phyloP scores from a whole-genome alignment of 148 eudicot genomes.

The Cornus suecica region DNA sequence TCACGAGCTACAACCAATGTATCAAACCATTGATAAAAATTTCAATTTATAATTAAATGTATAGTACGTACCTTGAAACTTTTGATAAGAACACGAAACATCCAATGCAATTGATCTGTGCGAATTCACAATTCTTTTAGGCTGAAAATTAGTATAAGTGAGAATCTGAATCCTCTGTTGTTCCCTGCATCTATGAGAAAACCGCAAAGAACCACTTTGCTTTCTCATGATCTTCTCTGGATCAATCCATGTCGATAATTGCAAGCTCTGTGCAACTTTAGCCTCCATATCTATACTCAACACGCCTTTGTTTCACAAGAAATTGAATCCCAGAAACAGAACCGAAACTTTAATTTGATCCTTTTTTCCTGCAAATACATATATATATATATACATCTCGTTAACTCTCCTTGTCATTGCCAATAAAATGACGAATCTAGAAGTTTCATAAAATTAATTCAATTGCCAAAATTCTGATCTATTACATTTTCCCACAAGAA shows the following conservation, averaged over 20 bases:
- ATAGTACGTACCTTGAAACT: constrained; percentile 43
- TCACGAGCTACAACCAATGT: not conserved
- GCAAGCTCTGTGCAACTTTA: constrained; percentile 41
- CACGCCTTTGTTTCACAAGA: not conserved
- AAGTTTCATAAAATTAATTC: not conserved
- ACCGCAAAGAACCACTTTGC: constrained; percentile 32
- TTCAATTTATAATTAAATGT: not conserved
- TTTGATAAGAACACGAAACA: constrained; percentile 50
- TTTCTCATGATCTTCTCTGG: constrained; percentile 29
- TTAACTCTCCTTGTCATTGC: not conserved
- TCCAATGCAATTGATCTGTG: constrained; percentile 26
- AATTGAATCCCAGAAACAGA: not conserved
- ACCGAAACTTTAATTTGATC: not conserved
- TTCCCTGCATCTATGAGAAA: constrained; percentile 32
- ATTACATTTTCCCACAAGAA: too few species aligned
- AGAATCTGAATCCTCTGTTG: constrained; percentile 28
- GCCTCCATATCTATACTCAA: constrained; percentile 47
- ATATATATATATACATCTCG: too few species aligned
- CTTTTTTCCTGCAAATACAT: not conserved
- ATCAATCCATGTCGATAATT: constrained; percentile 45
- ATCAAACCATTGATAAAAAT: not conserved
- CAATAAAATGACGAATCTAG: not conserved
- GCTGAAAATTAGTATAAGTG: constrained; percentile 24
- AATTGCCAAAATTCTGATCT: too few species aligned
- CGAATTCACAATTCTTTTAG: constrained; percentile 22